phyloP scores from a whole-genome alignment of 805 yeast species.

The Saccharomyces mikatae region DNA sequence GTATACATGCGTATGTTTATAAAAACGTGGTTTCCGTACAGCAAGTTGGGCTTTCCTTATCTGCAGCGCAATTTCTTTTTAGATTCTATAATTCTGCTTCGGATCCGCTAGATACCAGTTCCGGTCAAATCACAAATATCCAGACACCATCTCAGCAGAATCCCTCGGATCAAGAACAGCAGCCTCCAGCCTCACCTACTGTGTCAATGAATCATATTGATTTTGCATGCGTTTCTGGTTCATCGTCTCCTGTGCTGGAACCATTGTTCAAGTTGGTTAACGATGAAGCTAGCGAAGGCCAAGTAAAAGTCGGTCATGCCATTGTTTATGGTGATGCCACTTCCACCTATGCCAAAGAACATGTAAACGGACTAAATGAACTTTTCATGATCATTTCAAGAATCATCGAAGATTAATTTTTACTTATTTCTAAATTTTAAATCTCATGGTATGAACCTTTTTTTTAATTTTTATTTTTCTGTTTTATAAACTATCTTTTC shows the following conservation, averaged over 20 bases:
- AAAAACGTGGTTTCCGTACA: conserved; percentile 66
- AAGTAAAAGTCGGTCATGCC: conserved; percentile 44
- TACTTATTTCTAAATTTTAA: background rate
- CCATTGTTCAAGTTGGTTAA: conserved; percentile 51
- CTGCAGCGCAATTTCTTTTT: conserved; percentile 49
- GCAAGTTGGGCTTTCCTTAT: conserved; percentile 48
- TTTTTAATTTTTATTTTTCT: background rate
- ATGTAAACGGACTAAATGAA: conserved; percentile 63
- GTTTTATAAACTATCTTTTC: background rate
- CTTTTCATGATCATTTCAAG: conserved; percentile 43
- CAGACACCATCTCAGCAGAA: conserved; percentile 7
- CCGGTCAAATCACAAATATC: conserved; percentile 14
- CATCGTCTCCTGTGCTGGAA: conserved; percentile 62
- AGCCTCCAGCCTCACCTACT: background rate
- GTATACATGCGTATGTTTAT: conserved; percentile 71
- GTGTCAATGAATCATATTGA: conserved; percentile 27
- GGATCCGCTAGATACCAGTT: conserved; percentile 21
- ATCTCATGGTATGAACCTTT: background rate
- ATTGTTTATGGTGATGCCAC: conserved; percentile 50
- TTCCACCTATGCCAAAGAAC: conserved; percentile 53
- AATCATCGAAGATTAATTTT: conserved; percentile 2
- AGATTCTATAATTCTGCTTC: conserved; percentile 28
- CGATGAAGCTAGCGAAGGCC: conserved; percentile 31
- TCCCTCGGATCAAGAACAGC: background rate
- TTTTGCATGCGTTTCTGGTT: conserved; percentile 53